These are phyloP conservation scores for Termitomyces sp. DNA, from an alignment of 768 basidiomycete species.

Conservation along the genomic window DNA sequence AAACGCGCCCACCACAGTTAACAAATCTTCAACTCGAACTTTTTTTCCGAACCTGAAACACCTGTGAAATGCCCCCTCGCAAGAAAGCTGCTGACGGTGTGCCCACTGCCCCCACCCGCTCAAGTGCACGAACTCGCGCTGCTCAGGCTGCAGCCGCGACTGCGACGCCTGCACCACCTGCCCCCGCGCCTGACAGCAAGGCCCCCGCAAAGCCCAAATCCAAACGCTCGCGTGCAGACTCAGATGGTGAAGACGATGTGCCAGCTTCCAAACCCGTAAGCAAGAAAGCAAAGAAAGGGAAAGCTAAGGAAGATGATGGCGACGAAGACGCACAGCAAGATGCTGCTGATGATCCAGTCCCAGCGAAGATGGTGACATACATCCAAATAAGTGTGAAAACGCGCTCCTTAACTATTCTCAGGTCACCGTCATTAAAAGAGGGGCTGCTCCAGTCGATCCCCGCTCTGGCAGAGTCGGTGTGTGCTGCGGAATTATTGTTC, in stretches of 20 bases:
- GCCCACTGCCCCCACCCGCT: conserved; percentile 29
- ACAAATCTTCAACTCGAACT: background rate
- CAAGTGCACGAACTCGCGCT: conserved; percentile 34
- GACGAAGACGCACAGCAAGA: conserved; percentile 23
- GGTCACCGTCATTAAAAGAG: conserved; percentile 45
- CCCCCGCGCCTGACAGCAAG: conserved; percentile 19
- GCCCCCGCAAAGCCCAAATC: conserved; percentile 24
- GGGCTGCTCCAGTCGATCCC: conserved; percentile 54
- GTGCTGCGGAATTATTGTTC: conserved; percentile 20
- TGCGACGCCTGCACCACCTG: conserved; percentile 17
- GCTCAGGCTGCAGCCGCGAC: conserved; percentile 17
- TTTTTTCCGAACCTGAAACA: conserved; percentile 1
- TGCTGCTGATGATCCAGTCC: conserved; percentile 13
- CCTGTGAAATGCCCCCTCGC: conserved; percentile 38
- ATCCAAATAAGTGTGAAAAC: background rate
- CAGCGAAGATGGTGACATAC: conserved; percentile 40
- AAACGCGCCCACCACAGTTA: conserved; percentile 9
- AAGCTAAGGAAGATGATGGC: conserved; percentile 17
- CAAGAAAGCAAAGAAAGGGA: conserved; percentile 28
- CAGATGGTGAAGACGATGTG: conserved; percentile 24
- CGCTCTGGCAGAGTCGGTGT: conserved; percentile 40
- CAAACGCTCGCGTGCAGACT: conserved; percentile 27
- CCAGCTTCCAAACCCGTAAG: conserved; percentile 22
- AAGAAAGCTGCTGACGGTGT: conserved; percentile 36
- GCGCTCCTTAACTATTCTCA: conserved; percentile 8